Base-by-base conservation (phyloP, 179 eudicot genomes). In the Actinidia arguta region DNA sequence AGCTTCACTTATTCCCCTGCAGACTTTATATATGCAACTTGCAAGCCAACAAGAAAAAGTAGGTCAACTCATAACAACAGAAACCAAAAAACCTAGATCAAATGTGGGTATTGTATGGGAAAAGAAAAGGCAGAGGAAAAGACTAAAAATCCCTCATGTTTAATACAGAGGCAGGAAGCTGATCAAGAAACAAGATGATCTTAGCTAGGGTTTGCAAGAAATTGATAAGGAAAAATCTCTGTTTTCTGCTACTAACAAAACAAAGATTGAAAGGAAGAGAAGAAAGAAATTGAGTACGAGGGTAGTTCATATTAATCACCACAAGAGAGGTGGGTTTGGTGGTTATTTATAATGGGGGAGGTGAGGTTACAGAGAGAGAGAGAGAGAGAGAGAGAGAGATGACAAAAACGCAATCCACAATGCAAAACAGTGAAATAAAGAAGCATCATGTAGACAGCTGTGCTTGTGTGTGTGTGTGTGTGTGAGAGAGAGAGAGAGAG, bases 1-100 rank as follows among this genome's bases (percentile, higher is more conserved):
- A 92, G 93, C 93, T 88, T 92, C 95, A 92, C 93, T 88, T 85
- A 51, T 92, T 92, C 91, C 92, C 81, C 83, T 80, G 80, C 72
- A 55, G 87, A 85, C 85, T 81, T 81, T 4, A 4, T 73, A n/a
- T 44, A 12, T n/a, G 11, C 55, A 58, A 14, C 71, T 66, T 31
- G 36, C 20, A 24, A 27, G 81, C 27, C 74, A 51, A 51, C 75
- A 27, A 14, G 16, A 44, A 46, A 13, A 24, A 31, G 13, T 20
- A 36, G n/a, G 14, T 24, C 9, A 25, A 10, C n/a, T 66, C 71
- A 31, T 36, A 46, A 5, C 17, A 8, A 18, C 1, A 8, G 10
- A 54, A 14, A 39, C 42, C 9, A 55, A 76, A 54, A 22, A 64
- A 27, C 12, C 12, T 3, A 64, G 69, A 63, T 1, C 22, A 10